phyloP scores from a whole-genome alignment of 2,329 filamentous ascomycete species.

The Talaromyces sp. region DNA sequence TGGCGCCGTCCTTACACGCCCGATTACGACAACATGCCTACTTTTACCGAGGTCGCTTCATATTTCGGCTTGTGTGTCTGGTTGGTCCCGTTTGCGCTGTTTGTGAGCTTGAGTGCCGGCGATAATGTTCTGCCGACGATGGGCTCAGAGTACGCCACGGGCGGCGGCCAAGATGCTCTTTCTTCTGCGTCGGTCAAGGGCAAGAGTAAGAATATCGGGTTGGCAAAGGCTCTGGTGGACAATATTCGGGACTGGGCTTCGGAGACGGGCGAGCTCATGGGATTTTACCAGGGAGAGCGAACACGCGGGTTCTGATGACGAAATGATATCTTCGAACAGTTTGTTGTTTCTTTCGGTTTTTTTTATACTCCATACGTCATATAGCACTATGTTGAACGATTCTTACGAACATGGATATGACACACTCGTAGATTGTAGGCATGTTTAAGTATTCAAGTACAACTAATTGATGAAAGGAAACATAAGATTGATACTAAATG shows the following conservation, averaged over 20 bases:
- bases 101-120: constrained; percentile 87
- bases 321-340: background rate
- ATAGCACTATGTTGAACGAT: background rate
- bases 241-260: constrained; percentile 56
- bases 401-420: background rate
- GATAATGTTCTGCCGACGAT: constrained; percentile 95
- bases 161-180: constrained; percentile 29
- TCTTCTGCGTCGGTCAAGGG: constrained; percentile 23
- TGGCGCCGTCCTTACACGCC: constrained; percentile 36
- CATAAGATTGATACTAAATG: background rate
- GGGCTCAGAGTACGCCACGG: constrained; percentile 68
- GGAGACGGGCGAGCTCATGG: constrained; percentile 60
- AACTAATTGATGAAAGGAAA: background rate
- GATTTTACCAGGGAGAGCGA: constrained; percentile 57
- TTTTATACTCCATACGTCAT: background rate
- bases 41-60: constrained; percentile 89
- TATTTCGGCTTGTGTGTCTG: constrained; percentile 97
- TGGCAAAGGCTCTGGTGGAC: constrained; percentile 62
- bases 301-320: constrained; percentile 43
- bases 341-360: background rate
- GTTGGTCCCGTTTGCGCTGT: constrained; percentile 91
- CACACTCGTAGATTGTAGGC: background rate
- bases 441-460: background rate
- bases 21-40: constrained; percentile 56
- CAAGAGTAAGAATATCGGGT: constrained; percentile 50